phyloP scores from a whole-genome alignment of 306 rosid species.

The Erythrophleum fordii region DNA sequence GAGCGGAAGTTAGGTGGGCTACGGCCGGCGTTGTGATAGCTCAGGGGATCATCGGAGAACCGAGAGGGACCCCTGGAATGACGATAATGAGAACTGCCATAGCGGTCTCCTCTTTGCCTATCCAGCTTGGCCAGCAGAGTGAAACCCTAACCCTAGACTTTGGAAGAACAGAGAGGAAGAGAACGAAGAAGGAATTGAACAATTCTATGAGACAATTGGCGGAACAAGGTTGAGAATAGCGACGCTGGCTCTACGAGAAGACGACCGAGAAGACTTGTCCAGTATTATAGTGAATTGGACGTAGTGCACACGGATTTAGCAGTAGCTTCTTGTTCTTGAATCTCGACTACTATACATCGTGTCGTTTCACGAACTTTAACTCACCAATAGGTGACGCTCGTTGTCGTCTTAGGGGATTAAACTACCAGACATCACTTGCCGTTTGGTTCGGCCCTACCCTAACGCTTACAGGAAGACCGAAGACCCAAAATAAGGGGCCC shows the following conservation, averaged over 20 bases:
- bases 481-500: neutral
- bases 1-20: slow-evolving; percentile 57
- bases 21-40: slow-evolving; percentile 47
- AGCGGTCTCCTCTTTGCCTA: slow-evolving; percentile 84
- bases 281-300: neutral
- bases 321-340: neutral
- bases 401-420: neutral
- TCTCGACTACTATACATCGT: neutral
- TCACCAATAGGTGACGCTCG: neutral
- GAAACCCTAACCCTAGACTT: slow-evolving; percentile 57
- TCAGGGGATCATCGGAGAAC: slow-evolving; percentile 70
- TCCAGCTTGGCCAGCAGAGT: slow-evolving; percentile 69
- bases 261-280: neutral
- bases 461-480: neutral
- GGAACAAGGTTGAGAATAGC: neutral
- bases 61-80: slow-evolving; percentile 64
- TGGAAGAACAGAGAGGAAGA: neutral
- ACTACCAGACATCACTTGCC: neutral
- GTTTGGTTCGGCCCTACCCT: neutral
- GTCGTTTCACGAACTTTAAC: neutral
- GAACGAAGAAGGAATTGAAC: neutral
- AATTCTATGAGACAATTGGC: neutral
- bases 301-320: neutral
- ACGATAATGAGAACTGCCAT: slow-evolving; percentile 55
- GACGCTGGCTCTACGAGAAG: neutral